Base-by-base conservation (phyloP, 2,329 filamentous ascomycete genomes). In the Knufia fluminis region DNA sequence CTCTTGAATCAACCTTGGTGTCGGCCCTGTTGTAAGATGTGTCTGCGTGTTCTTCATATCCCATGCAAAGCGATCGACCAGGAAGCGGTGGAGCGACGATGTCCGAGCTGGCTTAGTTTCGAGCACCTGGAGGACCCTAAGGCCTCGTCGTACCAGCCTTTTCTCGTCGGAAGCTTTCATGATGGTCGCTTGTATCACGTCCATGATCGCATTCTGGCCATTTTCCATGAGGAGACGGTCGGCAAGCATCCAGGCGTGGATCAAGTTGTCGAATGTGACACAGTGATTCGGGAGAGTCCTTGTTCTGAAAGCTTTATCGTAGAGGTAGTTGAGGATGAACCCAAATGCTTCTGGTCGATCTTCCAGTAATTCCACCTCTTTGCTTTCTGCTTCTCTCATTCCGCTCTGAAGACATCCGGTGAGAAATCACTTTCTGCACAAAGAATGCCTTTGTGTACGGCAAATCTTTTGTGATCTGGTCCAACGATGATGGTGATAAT, bases 311-410 rank as follows among this genome's bases (percentile, higher is more conserved):
- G 12, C 17, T 4, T 8, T 24, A n/a, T 20, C 19, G 39, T 42
- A 42, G 39, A 42, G 22, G n/a, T 22, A 22, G 19, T 42, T 20
- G 22, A 42, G 12, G 12, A 42, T 9, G 8, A 42, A 7, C 4
- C 22, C 39, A 17, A 56, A 32, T 64, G 59, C 47, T 74, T 66
- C 38, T 75, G 76, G 52, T 71, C 68, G 43, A 63, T 68, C 39
- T 70, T 76, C 44, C 76, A 67, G 64, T 56, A 66, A 47, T 75
- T 75, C 57, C 70, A 75, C 54, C 72, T 75, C 31, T 72, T 76
- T 68, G 73, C 17, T 14, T 6, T 42, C 16, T 14, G 12, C 4
- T 6, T 42, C 39, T 42, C 8, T 9, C 39, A n/a, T 42, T 9
- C 19, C 12, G 4, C 8, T 22, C 4, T 9, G 3, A 6, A 24